Base-by-base conservation (phyloP, 495 filamentous ascomycete genomes). In the Penicillium atrosanguineum region DNA sequence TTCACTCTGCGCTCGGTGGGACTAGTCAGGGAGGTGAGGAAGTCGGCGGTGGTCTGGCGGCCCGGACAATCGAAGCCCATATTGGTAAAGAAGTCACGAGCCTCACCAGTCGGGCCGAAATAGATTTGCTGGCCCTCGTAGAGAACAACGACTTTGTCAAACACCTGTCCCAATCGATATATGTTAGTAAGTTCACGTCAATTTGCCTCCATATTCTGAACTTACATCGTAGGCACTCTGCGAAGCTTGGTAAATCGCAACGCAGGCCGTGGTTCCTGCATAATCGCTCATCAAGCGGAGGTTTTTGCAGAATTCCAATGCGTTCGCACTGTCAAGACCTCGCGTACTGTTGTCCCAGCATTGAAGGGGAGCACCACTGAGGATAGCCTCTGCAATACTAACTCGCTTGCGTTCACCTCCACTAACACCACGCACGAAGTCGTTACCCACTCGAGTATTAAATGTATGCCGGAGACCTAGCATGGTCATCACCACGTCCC, bases 331-430 rank as follows among this genome's bases (percentile, higher is more conserved):
- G 57, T 95, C 90, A 11, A 94, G 73, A 25, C 90, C 90, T 47
- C 90, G 81, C 1, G 89, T 91, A 44, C 79, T 83, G 68, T 95
- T 93, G 61, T 94, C 90, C 87, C 89, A 93, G 19, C 82, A 88
- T 44, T 83, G 77, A 6, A 95, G 68, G 40, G 82, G 81, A 23
- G 80, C 80, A 29, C 84, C 83, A 18, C 81, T 85, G 23, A 88
- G 74, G 64, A 87, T 79, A 21, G 71, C 70, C 53, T 82, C 70
- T 3, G 69, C 68, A 45, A 76, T 74, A 44, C 55, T 87, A 7
- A 73, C 66, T 28, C 69, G 84, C 69, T 93, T 93, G n/a, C 88
- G 74, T 67, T 94, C 89, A 41, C 90, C 90, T 43, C 85, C 86
- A 25, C 88, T 88, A 8, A 89, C 79, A 53, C 90, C 90, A 8